These are phyloP conservation scores for Yarrowia sp. DNA, from an alignment of 805 yeast species.

Conservation along the genomic window DNA sequence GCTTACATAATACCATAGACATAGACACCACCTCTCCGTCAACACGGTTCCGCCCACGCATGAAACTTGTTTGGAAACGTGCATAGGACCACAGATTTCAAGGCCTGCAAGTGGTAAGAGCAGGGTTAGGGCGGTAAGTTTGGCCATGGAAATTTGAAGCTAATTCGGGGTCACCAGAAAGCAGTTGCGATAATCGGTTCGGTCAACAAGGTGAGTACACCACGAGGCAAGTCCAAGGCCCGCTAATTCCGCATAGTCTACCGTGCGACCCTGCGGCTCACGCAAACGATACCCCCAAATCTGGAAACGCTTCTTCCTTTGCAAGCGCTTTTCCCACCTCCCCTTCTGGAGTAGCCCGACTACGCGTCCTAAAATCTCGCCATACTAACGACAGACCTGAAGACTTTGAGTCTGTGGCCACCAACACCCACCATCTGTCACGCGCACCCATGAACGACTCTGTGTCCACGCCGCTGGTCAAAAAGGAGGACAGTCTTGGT, in stretches of 20 bases:
- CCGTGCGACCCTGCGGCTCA: background rate
- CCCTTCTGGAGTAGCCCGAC: background rate
- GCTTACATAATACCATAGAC: background rate
- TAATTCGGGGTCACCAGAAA: slow-evolving; percentile 38
- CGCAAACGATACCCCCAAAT: background rate
- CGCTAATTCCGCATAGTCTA: slow-evolving; percentile 1
- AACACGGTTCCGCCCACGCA: slow-evolving; percentile 33
- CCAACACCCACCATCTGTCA: slow-evolving; percentile 13
- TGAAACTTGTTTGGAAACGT: slow-evolving; percentile 35
- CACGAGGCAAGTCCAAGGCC: slow-evolving; percentile 25
- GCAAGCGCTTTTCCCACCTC: background rate
- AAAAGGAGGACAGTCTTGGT: slow-evolving; percentile 34
- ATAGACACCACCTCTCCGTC: background rate
- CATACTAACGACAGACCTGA: slow-evolving; percentile 31
- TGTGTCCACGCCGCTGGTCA: slow-evolving; percentile 38
- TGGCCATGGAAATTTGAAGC: slow-evolving; percentile 38
- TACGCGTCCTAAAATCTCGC: slow-evolving; percentile 13
- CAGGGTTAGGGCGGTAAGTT: slow-evolving; percentile 28
- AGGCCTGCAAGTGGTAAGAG: slow-evolving; percentile 13
- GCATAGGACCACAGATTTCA: slow-evolving; percentile 35
- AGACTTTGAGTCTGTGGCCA: slow-evolving; percentile 38
- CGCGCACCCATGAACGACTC: slow-evolving; percentile 28
- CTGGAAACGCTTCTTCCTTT: background rate
- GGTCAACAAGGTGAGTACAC: slow-evolving; percentile 39
- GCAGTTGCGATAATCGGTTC: slow-evolving; percentile 37